Percentiles rank a stretch among this genome's conserved stretches.
Conservation (phyloP, 129 eudicot genomes). For the Calendula officinalis region DNA sequence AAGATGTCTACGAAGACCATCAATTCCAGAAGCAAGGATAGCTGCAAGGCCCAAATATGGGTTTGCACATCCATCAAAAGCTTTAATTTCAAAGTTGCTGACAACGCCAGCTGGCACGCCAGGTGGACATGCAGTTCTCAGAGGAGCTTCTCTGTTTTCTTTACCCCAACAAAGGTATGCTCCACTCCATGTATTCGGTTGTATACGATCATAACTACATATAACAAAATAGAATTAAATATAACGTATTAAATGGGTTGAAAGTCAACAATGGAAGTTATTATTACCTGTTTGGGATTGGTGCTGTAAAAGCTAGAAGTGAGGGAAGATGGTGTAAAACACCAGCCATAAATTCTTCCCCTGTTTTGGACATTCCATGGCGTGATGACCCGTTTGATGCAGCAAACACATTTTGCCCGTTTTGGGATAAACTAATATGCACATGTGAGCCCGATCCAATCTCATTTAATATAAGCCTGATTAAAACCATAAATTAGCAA, state of each 20-base stretch:
- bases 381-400: conserved; percentile 49
- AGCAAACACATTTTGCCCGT: conserved; percentile 81
- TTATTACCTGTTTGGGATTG: conserved; percentile 79
- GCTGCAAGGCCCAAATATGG: conserved; percentile 90
- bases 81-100: conserved; percentile 95
- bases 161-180: conserved; percentile 97
- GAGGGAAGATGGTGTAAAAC: conserved; percentile 93
- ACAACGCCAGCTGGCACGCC: conserved; percentile 77
- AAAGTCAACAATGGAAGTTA: not conserved
- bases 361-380: conserved; percentile 78
- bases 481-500: conserved; percentile 22
- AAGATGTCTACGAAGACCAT: conserved; percentile 69
- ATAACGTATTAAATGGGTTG: not conserved
- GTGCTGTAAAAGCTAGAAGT: conserved; percentile 92
- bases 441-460: conserved; percentile 98
- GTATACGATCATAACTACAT: conserved; percentile 86
- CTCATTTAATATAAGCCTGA: conserved; percentile 70
- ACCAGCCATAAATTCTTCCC: conserved; percentile 97
- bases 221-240: not conserved
- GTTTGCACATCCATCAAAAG: conserved; percentile 94
- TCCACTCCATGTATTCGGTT: conserved; percentile 97
- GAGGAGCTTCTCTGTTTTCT: conserved; percentile 92
- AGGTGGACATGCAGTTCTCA: conserved; percentile 94
- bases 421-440: conserved; percentile 79
- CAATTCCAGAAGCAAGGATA: conserved; percentile 79